A percentile compares a stretch with the other conserved stretches of the same genome.
Conservation (phyloP, 73 alveolate genomes). For the Uronychia setigera region DNA sequence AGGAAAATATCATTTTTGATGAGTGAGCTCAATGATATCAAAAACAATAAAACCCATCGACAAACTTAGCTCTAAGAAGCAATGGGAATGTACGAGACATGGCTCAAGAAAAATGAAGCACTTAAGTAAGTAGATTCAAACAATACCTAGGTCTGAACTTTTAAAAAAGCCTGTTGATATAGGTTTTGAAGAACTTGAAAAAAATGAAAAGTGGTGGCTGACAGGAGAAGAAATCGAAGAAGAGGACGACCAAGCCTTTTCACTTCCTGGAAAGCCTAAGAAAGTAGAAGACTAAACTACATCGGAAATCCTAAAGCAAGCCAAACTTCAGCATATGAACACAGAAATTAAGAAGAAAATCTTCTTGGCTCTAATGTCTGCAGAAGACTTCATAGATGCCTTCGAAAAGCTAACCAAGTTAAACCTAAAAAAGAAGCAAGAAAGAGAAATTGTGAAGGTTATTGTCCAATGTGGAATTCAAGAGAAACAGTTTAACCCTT, state of each 20-base stretch:
- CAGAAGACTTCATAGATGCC: constrained; percentile 67
- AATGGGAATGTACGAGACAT: constrained; percentile 39
- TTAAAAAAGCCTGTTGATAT: constrained; percentile 48
- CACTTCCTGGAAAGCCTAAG: not conserved
- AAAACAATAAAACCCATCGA: constrained; percentile 47
- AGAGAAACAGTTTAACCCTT: constrained; percentile 54
- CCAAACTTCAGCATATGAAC: constrained; percentile 41
- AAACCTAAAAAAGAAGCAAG: constrained; percentile 61
- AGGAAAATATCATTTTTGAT: constrained; percentile 47
- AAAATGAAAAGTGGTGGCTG: constrained; percentile 41
- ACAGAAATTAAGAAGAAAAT: constrained; percentile 65
- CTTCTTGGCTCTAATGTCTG: constrained; percentile 36
- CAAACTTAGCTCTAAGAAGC: constrained; percentile 28
- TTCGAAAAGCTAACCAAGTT: constrained; percentile 42
- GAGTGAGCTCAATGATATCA: constrained; percentile 54
- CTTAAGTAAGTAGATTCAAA: constrained; percentile 1
- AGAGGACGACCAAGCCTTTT: too few species aligned
- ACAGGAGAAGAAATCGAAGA: constrained; percentile 15
- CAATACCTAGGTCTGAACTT: constrained; percentile 36
- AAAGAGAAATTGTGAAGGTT: constrained; percentile 57
- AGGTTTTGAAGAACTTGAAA: constrained; percentile 6
- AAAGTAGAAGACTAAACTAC: not conserved
- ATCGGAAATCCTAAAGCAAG: constrained; percentile 29
- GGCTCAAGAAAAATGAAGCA: constrained; percentile 52
- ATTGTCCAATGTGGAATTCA: constrained; percentile 44